Percentiles rank a stretch among this genome's conserved stretches.
phyloP scores from a whole-genome alignment of 495 filamentous ascomycete species.

The Penicillium cataractarum region DNA sequence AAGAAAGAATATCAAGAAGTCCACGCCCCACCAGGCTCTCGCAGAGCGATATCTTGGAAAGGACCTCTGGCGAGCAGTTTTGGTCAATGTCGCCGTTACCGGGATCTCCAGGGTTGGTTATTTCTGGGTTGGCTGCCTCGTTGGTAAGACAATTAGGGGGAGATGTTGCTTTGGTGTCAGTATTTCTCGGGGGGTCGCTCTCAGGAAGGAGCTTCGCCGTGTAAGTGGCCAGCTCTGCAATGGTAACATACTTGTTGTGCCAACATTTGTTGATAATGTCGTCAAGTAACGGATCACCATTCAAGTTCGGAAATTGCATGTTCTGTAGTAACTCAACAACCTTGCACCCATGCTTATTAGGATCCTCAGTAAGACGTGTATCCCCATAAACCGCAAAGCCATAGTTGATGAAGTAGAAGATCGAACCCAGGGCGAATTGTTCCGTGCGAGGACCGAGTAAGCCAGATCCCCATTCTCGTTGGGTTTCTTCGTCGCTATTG shows the following conservation, averaged over 20 bases:
- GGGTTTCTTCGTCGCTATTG: conserved; percentile 20
- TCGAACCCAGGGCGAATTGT: conserved; percentile 44
- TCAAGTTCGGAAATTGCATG: conserved; percentile 40
- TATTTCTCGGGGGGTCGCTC: neutral
- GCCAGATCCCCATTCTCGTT: conserved; percentile 31
- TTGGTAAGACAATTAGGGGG: neutral
- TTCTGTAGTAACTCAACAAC: conserved; percentile 39
- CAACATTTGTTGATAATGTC: conserved; percentile 43
- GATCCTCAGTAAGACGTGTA: conserved; percentile 37
- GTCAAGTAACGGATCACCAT: conserved; percentile 40
- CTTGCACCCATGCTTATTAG: conserved; percentile 39
- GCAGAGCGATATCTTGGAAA: conserved; percentile 29
- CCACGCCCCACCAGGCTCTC: conserved; percentile 34
- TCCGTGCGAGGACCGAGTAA: conserved; percentile 38
- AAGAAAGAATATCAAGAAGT: conserved; percentile 35
- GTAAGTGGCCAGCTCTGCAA: conserved; percentile 36
- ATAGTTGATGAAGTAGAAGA: conserved; percentile 46
- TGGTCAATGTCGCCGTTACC: conserved; percentile 10
- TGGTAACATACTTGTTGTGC: conserved; percentile 38
- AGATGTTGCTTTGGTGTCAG: neutral
- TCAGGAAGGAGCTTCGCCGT: conserved; percentile 15
- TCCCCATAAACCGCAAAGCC: conserved; percentile 44
- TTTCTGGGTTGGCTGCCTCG: conserved; percentile 1
- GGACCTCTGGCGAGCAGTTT: conserved; percentile 14
- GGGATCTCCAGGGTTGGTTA: conserved; percentile 6